Percentiles rank a stretch among this genome's conserved stretches.
phyloP scores from a whole-genome alignment of 177 flowering plant genomes.

The Vitis hybrid region DNA sequence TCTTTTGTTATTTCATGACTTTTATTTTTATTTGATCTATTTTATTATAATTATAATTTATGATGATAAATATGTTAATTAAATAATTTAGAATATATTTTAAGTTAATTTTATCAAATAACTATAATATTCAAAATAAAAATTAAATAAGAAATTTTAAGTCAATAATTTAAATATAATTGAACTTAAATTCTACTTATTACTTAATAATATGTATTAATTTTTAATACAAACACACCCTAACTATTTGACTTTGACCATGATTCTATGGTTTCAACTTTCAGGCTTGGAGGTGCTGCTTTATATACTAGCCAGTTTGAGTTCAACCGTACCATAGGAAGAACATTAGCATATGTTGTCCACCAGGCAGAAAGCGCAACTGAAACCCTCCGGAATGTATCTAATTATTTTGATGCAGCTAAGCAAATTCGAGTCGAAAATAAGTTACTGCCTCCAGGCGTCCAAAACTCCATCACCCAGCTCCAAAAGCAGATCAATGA shows the following conservation, averaged over 20 bases:
- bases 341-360: conserved; percentile 41
- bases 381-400: conserved; percentile 14
- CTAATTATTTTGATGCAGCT: conserved; percentile 16
- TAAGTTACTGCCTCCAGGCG: conserved; percentile 20
- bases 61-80: too few relatives aligned
- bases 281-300: conserved; percentile 40
- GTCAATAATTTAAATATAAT: too few relatives aligned
- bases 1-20: too few relatives aligned
- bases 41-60: too few relatives aligned
- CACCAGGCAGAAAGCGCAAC: conserved; percentile 34
- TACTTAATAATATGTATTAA: too few relatives aligned
- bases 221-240: too few relatives aligned
- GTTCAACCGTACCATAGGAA: conserved; percentile 46
- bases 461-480: conserved; percentile 44
- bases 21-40: fast-evolving
- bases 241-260: background rate
- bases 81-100: fast-evolving
- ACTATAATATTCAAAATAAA: fast-evolving
- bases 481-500: conserved; percentile 30
- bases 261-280: conserved; percentile 31
- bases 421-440: conserved; percentile 23
- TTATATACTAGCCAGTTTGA: conserved; percentile 58
- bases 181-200: too few relatives aligned
- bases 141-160: too few relatives aligned
- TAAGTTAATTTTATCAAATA: too few relatives aligned